Evolutionary conservation across 495 filamentous ascomycete genomes (phyloP).

Genomic region (Lophium mytilinum): DNA sequence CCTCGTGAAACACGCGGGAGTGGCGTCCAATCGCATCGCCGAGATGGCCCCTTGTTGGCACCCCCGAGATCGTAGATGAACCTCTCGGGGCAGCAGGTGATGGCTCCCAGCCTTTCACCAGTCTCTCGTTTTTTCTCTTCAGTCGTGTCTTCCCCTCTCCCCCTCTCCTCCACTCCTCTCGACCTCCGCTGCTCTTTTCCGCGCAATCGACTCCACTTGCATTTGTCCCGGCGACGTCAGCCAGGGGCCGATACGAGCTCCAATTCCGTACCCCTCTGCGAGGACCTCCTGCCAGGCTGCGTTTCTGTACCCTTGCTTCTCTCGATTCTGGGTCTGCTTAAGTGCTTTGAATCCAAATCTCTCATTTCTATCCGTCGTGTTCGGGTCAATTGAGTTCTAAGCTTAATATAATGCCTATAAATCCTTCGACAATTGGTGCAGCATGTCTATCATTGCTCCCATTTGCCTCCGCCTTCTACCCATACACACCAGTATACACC

Average conservation of each 20-base stretch:
- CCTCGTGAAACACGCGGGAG: too few species aligned
- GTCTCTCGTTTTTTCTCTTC: too few species aligned
- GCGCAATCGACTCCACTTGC: too few species aligned
- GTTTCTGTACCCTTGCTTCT: not conserved
- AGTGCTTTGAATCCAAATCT: slow-evolving; percentile 4
- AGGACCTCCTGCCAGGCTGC: not conserved
- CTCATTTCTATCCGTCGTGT: not conserved
- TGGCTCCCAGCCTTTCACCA: too few species aligned
- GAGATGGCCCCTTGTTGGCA: too few species aligned
- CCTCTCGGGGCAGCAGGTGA: too few species aligned
- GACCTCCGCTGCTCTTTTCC: too few species aligned
- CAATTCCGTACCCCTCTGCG: not conserved
- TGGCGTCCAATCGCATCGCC: too few species aligned
- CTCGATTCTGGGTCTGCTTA: slow-evolving; percentile 4
- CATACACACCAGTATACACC: slow-evolving; percentile 8
- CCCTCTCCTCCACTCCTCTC: too few species aligned
- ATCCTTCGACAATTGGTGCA: not conserved
- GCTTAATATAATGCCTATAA: slow-evolving; percentile 15
- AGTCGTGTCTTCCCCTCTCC: too few species aligned
- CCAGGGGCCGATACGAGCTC: not conserved
- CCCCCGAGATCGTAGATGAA: too few species aligned
- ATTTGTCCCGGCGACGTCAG: not conserved
- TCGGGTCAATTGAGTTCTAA: not conserved
- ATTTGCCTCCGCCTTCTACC: slow-evolving; percentile 13
- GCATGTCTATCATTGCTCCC: slow-evolving; percentile 13